Evolutionary conservation across 495 filamentous ascomycete genomes (phyloP), one percentile per base, ranked within the genome.

Genomic region (Annulohypoxylon bovei): DNA sequence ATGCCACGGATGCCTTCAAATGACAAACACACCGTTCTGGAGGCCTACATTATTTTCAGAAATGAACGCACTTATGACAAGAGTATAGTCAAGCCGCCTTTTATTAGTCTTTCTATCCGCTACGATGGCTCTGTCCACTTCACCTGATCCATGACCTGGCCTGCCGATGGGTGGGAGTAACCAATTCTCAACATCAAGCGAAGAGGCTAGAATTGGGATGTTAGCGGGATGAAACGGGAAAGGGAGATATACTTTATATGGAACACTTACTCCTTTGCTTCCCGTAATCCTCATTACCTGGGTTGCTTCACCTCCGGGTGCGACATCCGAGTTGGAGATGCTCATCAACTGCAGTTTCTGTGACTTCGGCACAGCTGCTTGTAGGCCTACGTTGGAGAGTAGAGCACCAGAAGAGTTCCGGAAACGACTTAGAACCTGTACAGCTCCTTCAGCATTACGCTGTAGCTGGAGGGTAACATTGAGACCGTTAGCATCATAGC

Each of bases 281-380:
- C 90, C 89, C 11, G 83, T 84, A 55, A 98, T 88, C 75, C 92
- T 91, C 92, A 99, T 94, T 69, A 87, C 82, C 78, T 98, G 95
- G 57, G 89, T 91, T 12, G 92, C 96, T 71, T 98, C 95, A 14
- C 90, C 86, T 2, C 93, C 93, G 2, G 87, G 85, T 11, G 85
- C 88, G 14, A 99, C 77, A 44, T 97, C 93, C 1, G 88, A 78
- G 71, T 87, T 90, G 59, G 89, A 95, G 64, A 99, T 95, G 56
- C 90, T 92, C 74, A 94, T 90, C 53, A 99, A 82, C 77, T 97
- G 92, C 66, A 99, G 78, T 74, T 92, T 95, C 80, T 98, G 96
- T 35, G 90, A 93, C 82, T 97, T 98, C 5, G 95, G 96, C 66
- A 98, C 95, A 4, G 95, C 95, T 49, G 94, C 96, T 79, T 98